Percentiles rank a stretch among this genome's conserved stretches.
phyloP scores from a whole-genome alignment of 2,329 filamentous ascomycete genomes.

The Penicillium sp. region DNA sequence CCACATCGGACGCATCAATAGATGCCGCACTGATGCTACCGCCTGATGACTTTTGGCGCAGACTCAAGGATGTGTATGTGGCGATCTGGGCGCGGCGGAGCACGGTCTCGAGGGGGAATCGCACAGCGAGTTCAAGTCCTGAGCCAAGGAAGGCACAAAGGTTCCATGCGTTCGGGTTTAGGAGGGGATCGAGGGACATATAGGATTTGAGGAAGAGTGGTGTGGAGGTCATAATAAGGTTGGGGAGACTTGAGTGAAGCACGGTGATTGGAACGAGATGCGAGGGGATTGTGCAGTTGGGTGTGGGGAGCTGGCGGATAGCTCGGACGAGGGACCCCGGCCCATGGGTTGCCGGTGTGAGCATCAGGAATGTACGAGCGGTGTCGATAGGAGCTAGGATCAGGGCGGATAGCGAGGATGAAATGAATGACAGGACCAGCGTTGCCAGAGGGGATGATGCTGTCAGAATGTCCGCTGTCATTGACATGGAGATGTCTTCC shows the following conservation, averaged over 20 bases:
- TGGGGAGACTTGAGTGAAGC: constrained; percentile 80
- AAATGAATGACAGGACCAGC: constrained; percentile 67
- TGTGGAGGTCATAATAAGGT: constrained; percentile 75
- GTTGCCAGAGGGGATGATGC: constrained; percentile 80
- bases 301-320: constrained; percentile 72
- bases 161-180: constrained; percentile 78
- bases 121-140: constrained; percentile 75
- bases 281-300: constrained; percentile 65
- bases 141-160: constrained; percentile 78
- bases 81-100: constrained; percentile 82
- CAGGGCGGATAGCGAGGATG: constrained; percentile 69
- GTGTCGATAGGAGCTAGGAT: constrained; percentile 85
- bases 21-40: constrained; percentile 22
- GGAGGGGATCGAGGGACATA: constrained; percentile 75
- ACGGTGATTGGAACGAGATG: constrained; percentile 77
- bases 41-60: constrained; percentile 35
- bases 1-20: constrained; percentile 43
- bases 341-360: constrained; percentile 73
- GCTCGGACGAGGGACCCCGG: constrained; percentile 76
- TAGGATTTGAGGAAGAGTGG: constrained; percentile 84
- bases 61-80: constrained; percentile 59
- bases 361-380: constrained; percentile 79
- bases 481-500: constrained; percentile 54
- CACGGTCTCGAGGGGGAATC: constrained; percentile 88
- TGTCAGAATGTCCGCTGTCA: constrained; percentile 70